phyloP scores from a whole-genome alignment of 441 rosid genomes.

The Pelargonium cotyledonis region DNA sequence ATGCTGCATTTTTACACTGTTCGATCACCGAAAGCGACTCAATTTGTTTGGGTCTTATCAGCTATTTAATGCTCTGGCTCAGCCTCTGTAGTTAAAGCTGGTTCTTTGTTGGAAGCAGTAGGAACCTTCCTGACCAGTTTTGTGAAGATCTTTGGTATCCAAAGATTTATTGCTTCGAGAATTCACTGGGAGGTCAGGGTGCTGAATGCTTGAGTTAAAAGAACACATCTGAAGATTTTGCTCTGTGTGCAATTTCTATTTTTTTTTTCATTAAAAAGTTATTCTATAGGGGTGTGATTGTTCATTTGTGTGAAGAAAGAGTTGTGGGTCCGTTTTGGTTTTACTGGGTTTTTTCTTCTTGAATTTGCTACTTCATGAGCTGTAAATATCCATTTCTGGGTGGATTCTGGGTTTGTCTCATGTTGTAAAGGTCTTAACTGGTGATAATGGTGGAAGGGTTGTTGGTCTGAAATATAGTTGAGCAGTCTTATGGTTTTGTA shows the following conservation, averaged over 20 bases:
- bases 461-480: background rate
- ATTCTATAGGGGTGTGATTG: background rate
- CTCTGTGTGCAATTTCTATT: slow-evolving; percentile 8
- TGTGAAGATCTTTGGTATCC: slow-evolving; percentile 17
- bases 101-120: slow-evolving; percentile 29
- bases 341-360: slow-evolving; percentile 8
- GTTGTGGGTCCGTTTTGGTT: slow-evolving; percentile 1
- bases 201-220: background rate
- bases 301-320: slow-evolving; percentile 14
- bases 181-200: slow-evolving; percentile 23
- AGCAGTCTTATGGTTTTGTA: slow-evolving; percentile 1
- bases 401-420: slow-evolving; percentile 18
- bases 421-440: slow-evolving; percentile 11
- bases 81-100: slow-evolving; percentile 24
- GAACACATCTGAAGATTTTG: slow-evolving; percentile 9
- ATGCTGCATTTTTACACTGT: slow-evolving; percentile 27
- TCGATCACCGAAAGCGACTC: slow-evolving; percentile 39
- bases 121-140: slow-evolving; percentile 12
- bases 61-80: slow-evolving; percentile 31
- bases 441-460: slow-evolving; percentile 12
- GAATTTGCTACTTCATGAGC: slow-evolving; percentile 13
- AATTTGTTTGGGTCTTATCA: slow-evolving; percentile 25
- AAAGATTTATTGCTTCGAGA: slow-evolving; percentile 15
- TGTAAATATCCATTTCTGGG: background rate
- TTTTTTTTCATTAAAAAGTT: background rate